Evolutionary conservation across 2,329 filamentous ascomycete species (phyloP), one percentile per base, ranked within the genome.

Genomic region (Talaromyces funiculosus): DNA sequence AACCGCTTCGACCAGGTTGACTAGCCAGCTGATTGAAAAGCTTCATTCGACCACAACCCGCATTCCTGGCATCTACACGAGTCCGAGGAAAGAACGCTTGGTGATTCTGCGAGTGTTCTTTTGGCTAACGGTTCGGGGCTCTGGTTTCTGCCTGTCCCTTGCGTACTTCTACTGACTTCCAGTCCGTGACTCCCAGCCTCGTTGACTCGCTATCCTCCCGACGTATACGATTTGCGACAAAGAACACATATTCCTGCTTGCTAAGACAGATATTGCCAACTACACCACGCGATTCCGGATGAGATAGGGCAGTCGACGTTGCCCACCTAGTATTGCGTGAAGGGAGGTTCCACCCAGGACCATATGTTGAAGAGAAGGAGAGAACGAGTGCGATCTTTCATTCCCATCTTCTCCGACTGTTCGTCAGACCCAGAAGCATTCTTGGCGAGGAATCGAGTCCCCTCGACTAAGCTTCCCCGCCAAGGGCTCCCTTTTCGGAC

Each of bases 311-410:
- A 64, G 63, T 53, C 59, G 60, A 55, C 64, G 54, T 38, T 60
- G 47, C 29, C 60, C 20, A 47, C 54, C 33, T 51, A 58, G 16
- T 42, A 29, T 54, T 56, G 57, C 58, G 59, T 54, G 55, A 53
- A 61, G 53, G 69, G 69, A 68, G 68, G 68, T 73, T 72, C 68
- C 67, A 68, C 66, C 66, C 62, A 72, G 73, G 68, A 66, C 74
- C 73, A 75, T 72, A 79, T 79, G 77, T 79, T 73, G 73, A 78
- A 77, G 74, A 78, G 74, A 77, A 76, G 76, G 72, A 77, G 76
- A 77, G 73, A 76, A 68, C 75, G 72, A 70, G 71, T 70, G 61
- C 74, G 69, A 72, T 69, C 68, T 68, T 68, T 69, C 64, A 72
- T 71, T 70, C 68, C 71, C 71, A 69, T 68, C 64, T 67, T 68